Conservation (phyloP, 2,329 filamentous ascomycete species). For the Rhexocercosporidium sp. region DNA sequence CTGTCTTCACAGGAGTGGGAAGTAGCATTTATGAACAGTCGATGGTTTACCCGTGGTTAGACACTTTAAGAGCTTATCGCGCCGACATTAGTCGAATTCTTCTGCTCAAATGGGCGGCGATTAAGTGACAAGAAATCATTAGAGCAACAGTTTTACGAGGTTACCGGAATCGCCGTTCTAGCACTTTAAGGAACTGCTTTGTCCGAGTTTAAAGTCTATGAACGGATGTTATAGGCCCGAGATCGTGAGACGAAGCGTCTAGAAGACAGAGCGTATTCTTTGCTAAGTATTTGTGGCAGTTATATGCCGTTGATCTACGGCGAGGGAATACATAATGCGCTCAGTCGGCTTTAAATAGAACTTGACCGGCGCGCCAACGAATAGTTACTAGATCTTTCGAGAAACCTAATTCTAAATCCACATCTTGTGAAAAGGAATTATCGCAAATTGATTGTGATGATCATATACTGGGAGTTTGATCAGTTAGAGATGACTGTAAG, state of each 20-base stretch:
- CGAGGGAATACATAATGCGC: no score
- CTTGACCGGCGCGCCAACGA: no score
- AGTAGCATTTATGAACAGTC: constrained; percentile 16
- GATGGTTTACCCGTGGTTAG: no score
- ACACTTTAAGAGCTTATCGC: constrained; percentile 27
- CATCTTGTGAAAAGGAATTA: no score
- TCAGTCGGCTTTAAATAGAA: no score
- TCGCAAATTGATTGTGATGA: no score
- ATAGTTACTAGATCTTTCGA: no score
- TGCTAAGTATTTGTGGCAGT: no score
- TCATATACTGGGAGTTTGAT: no score
- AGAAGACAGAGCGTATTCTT: constrained; percentile 52
- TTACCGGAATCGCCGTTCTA: constrained; percentile 22
- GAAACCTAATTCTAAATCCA: no score
- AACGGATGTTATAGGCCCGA: constrained; percentile 47
- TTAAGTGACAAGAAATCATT: constrained; percentile 24
- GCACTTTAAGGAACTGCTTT: constrained; percentile 24
- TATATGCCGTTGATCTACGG: constrained; percentile 51
- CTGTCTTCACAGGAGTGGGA: constrained; percentile 18
- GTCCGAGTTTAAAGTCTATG: constrained; percentile 21
- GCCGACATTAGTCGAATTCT: constrained; percentile 20
- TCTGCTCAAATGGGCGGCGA: constrained; percentile 20
- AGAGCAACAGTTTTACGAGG: constrained; percentile 22
- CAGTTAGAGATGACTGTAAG: no score
- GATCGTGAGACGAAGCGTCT: constrained; percentile 42